Base-by-base conservation (phyloP, 129 eudicot species). In the Ambrosia trifida region DNA sequence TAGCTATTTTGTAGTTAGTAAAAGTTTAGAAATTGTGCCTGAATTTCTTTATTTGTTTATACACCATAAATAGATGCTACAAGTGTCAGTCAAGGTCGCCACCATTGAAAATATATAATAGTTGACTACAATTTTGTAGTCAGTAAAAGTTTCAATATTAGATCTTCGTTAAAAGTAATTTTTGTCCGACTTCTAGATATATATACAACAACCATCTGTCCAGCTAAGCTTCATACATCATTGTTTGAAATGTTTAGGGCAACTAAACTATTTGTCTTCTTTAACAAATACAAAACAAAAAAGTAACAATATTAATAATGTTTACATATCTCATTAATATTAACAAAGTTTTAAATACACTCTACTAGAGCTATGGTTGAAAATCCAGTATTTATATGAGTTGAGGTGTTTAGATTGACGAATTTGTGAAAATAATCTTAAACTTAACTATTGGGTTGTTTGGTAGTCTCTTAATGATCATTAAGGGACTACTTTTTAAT, bases 151-250 rank as follows among this genome's bases (percentile, higher is more conserved):
- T 18, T 66, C 19, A 54, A 61, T 61, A 50, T 17, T 33, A 10
- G 8, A 14, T 49, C 24, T 19, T 9, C 4, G 7, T 40, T 59
- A 72, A 44, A 47, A 44, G 45, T 36, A 16, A 58, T 36, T 58
- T 58, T 56, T 40, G 28, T 63, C 69, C 20, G 38, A 41, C 78
- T 62, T 73, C 78, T 73, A 73, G 78, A 73, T 33, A 13, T 62
- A 19, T 62, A 47, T 13, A 33, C 9, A 19, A 32, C 17, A 20
- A 3, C 50, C 20, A 19, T 19, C 8, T 43, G 45, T 14, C 7
- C 61, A 20, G 33, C 61, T 54, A 54, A 54, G 61, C 61, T 54
- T 54, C 61, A 30, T 54, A 12, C 61, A 54, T 54, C 20, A 18
- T 54, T 54, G 61, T 20, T 54, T 54, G 14, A 7, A 20, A 19